phyloP scores from a whole-genome alignment of 257 asterid species.

The Ballota nigra region DNA sequence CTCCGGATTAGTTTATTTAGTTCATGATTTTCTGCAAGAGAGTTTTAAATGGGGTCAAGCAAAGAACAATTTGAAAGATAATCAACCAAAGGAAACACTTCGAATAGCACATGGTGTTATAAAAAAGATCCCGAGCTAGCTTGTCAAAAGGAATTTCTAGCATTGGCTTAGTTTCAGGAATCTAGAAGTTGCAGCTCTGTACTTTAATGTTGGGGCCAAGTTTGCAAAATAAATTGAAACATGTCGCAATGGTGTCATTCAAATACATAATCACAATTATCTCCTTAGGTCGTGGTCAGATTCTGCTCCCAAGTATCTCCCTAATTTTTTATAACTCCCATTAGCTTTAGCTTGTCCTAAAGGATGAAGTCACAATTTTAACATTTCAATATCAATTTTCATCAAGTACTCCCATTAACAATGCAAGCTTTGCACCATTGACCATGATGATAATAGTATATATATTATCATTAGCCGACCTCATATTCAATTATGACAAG shows the following conservation, averaged over 20 bases:
- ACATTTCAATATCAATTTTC: neutral
- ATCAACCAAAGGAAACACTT: neutral
- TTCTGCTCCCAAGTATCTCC: too few species aligned
- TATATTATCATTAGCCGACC: neutral
- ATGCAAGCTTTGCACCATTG: neutral
- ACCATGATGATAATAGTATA: too few species aligned
- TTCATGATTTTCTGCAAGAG: too few species aligned
- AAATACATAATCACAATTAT: too few species aligned
- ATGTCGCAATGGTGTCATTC: neutral
- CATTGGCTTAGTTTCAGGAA: neutral
- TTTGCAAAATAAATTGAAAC: neutral
- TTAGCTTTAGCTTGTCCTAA: too few species aligned
- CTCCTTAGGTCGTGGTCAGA: too few species aligned
- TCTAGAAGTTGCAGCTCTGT: neutral
- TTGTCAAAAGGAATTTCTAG: neutral
- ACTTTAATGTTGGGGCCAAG: neutral
- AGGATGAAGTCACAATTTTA: neutral
- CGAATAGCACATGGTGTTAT: neutral
- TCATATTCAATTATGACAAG: neutral
- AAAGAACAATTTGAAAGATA: neutral
- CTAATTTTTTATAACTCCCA: too few species aligned
- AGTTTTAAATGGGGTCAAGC: neutral
- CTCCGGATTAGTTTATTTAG: conserved; percentile 1
- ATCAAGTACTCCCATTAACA: neutral
- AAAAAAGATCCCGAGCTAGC: neutral